phyloP scores from a whole-genome alignment of 2,329 filamentous ascomycete species.

The Trichoderma simmonsii region DNA sequence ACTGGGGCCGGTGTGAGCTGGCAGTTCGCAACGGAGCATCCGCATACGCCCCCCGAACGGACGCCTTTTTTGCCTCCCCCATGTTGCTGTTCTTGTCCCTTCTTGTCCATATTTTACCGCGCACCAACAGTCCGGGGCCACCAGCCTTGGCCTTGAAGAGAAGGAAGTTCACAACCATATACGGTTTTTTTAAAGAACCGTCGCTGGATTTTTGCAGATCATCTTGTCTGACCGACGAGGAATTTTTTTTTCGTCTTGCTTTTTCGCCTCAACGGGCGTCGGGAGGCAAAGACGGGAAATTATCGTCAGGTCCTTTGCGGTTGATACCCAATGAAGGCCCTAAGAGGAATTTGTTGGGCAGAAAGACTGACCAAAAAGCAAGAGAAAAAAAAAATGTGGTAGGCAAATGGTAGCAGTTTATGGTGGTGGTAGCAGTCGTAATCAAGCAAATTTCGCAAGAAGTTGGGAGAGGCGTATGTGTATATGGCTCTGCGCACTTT shows the following conservation, averaged over 20 bases:
- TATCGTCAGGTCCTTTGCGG: background rate
- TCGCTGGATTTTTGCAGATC: background rate
- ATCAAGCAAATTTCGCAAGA: background rate
- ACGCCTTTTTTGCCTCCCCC: background rate
- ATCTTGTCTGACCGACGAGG: background rate
- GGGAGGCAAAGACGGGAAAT: background rate
- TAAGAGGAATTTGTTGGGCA: background rate
- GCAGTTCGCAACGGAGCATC: slow-evolving; percentile 8
- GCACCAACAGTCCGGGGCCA: background rate
- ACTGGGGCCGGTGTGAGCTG: slow-evolving; percentile 15
- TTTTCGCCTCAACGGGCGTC: background rate
- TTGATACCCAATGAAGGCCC: slow-evolving; percentile 15
- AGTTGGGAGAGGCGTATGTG: slow-evolving; percentile 5
- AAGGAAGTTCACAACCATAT: background rate
- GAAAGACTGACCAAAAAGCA: background rate
- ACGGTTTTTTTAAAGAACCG: background rate
- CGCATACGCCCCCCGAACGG: slow-evolving; percentile 1
- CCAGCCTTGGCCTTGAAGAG: background rate
- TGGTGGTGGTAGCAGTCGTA: background rate
- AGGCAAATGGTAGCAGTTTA: background rate
- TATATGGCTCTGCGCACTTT: background rate
- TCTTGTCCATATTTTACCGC: background rate
- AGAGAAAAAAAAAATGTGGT: background rate
- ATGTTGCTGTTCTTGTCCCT: background rate
- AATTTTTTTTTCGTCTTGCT: background rate